Evolutionary conservation across 106 monocot genomes (phyloP).

Genomic region (Dioscorea zingiberensis): DNA sequence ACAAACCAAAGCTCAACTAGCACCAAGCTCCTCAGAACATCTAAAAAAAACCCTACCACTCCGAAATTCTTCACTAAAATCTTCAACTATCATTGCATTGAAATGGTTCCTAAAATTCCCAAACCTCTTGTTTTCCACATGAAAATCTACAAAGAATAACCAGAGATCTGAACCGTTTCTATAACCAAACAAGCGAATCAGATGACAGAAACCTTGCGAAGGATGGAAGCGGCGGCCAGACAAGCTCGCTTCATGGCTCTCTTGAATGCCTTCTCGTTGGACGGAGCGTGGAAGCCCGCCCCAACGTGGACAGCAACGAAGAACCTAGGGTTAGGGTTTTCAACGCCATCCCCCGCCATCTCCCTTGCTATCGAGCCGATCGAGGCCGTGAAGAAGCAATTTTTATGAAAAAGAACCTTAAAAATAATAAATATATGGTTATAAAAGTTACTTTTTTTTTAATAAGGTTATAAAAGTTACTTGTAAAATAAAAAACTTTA

Average conservation of each 20-base stretch:
- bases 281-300: constrained; percentile 78
- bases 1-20: neutral
- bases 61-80: too few relatives aligned
- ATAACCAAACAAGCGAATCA: neutral
- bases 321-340: constrained; percentile 33
- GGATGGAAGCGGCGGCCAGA: constrained; percentile 73
- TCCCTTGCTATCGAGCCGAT: neutral
- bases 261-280: constrained; percentile 67
- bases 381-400: too few relatives aligned
- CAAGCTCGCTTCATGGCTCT: constrained; percentile 77
- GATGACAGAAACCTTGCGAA: constrained; percentile 38
- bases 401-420: too few relatives aligned
- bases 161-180: too few relatives aligned
- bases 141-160: neutral
- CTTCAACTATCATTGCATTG: too few relatives aligned
- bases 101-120: too few relatives aligned
- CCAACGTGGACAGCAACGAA: constrained; percentile 97
- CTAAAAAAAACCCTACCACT: neutral
- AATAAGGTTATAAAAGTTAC: too few relatives aligned
- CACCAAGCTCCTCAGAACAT: neutral
- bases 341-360: constrained; percentile 21
- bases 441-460: too few relatives aligned
- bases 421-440: too few relatives aligned
- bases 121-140: too few relatives aligned
- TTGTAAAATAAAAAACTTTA: too few relatives aligned